A percentile compares a stretch with the other conserved stretches of the same genome.
Conservation (phyloP, 129 eudicot genomes). For the Chrysanthemum lavandulifolium region DNA sequence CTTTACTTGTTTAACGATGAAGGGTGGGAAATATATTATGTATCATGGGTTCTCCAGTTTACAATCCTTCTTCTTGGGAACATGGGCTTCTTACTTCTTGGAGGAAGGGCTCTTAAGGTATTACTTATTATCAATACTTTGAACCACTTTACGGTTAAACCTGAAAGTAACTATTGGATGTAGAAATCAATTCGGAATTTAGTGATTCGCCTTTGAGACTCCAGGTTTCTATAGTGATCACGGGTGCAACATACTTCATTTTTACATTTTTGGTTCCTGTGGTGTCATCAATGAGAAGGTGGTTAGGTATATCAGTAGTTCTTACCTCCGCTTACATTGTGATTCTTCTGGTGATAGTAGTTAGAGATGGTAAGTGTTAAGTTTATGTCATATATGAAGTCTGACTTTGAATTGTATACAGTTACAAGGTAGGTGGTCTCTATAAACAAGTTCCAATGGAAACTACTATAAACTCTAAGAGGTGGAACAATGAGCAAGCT, state of each 20-base stretch:
- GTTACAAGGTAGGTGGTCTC: background rate
- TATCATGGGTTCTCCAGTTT: slow-evolving; percentile 53
- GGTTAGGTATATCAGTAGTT: slow-evolving; percentile 43
- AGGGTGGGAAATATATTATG: slow-evolving; percentile 46
- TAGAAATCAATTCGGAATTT: slow-evolving; percentile 47
- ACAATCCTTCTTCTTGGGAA: slow-evolving; percentile 45
- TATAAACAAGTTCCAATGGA: background rate
- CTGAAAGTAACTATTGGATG: background rate
- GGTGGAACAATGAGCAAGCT: background rate
- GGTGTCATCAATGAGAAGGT: slow-evolving; percentile 54
- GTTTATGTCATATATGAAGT: slow-evolving; percentile 2
- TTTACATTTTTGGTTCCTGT: slow-evolving; percentile 45
- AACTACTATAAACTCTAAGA: background rate
- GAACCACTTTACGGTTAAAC: background rate
- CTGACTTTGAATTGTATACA: background rate
- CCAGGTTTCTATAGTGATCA: slow-evolving; percentile 45
- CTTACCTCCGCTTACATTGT: slow-evolving; percentile 50
- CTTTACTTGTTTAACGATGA: background rate
- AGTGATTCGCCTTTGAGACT: slow-evolving; percentile 49
- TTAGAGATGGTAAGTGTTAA: slow-evolving; percentile 39
- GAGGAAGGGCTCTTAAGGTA: no score
- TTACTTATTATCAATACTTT: background rate
- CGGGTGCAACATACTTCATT: slow-evolving; percentile 44
- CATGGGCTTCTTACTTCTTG: background rate
- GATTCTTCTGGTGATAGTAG: slow-evolving; percentile 37